Percentiles rank a stretch among this genome's conserved stretches.
Conservation (phyloP, 2,329 filamentous ascomycete species). For the Albifimbria verrucaria region DNA sequence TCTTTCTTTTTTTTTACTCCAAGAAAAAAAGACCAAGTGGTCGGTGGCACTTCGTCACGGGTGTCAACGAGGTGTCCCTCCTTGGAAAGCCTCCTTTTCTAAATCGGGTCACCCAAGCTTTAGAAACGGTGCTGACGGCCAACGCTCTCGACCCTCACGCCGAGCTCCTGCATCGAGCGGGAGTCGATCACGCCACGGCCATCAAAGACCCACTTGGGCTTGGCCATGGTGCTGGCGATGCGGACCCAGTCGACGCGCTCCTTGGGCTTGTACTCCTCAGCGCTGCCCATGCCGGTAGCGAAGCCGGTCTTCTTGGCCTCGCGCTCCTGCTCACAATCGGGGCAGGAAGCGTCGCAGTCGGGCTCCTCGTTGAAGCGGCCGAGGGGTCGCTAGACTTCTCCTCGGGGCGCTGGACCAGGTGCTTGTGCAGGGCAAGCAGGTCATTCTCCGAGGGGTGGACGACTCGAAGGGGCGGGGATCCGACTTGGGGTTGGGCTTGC, state of each 20-base stretch:
- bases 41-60: constrained; percentile 15
- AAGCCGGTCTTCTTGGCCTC: constrained; percentile 35
- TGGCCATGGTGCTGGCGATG: constrained; percentile 46
- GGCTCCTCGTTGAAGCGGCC: constrained; percentile 42
- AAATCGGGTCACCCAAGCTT: neutral
- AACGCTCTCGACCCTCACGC: constrained; percentile 50
- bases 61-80: neutral
- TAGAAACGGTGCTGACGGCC: constrained; percentile 44
- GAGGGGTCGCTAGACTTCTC: constrained; percentile 37
- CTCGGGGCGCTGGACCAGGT: constrained; percentile 32
- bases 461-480: constrained; percentile 46
- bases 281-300: constrained; percentile 38
- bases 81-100: too few species aligned
- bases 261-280: constrained; percentile 43
- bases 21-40: constrained; percentile 12
- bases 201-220: constrained; percentile 55
- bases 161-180: constrained; percentile 45
- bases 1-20: constrained; percentile 13
- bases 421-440: constrained; percentile 45
- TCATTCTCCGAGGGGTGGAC: constrained; percentile 39
- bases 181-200: constrained; percentile 52
- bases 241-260: constrained; percentile 49
- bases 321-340: constrained; percentile 44
- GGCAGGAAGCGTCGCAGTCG: constrained; percentile 41
- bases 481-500: constrained; percentile 35